Evolutionary conservation across 192 early-diverging fungal genomes (phyloP), one percentile per base, ranked within the genome.

Genomic region (Piromyces finnis): DNA sequence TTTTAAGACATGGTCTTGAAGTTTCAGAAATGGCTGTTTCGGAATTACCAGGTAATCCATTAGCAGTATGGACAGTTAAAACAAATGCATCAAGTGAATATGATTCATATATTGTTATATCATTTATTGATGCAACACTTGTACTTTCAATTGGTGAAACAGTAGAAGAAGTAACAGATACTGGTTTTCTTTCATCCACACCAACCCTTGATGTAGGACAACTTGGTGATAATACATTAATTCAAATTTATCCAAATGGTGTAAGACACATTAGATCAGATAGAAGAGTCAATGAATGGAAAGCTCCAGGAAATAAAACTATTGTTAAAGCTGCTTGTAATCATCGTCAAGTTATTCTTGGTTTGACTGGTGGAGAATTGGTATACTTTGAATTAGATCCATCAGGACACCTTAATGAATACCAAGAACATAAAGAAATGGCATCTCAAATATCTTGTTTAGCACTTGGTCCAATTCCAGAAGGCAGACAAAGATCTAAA

Each of bases 321-420:
- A 95, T 98, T 79, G 85, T 93, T 0, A 84, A 89, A 22, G 97
- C 95, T 0, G 91, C 95, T 0, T 93, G 92, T 77, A 96, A 96
- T 81, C 84, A 89, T 30, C 91, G 94, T 29, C 95, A 90, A 82
- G 93, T 94, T 11, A 89, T 92, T 0, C 92, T 98, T 59, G 92
- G 94, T 11, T 85, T 97, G 27, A 91, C 92, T 5, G 90, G 93
- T 28, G 95, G 93, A 12, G 95, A 95, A 80, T 82, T 95, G 12
- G 91, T 95, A 1, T 98, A 96, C 83, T 97, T 99, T 87, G 96
- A 98, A 86, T 87, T 99, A 77, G 94, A 98, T 85, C 90, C 87
- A 11, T 83, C 81, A 78, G 92, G 90, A 29, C 93, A 93, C 83
- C 85, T 98, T 82, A 94, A 95, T 82, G 97, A 99, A 83, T 93